These are phyloP conservation scores for Xylaria palmicola DNA, from an alignment of 495 filamentous ascomycete species.

Conservation along the genomic window DNA sequence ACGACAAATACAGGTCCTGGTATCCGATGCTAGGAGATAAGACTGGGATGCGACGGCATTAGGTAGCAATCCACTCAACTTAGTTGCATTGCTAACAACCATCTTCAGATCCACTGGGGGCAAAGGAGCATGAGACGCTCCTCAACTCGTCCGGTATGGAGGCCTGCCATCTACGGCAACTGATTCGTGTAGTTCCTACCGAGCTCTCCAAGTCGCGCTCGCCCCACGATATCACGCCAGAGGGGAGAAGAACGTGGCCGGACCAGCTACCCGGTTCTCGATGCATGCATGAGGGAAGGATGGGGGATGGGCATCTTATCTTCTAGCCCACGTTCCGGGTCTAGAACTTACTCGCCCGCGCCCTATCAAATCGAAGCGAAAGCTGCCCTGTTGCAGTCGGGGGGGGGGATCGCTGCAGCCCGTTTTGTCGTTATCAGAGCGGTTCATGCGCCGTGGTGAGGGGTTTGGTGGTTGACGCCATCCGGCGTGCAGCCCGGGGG, in stretches of 20 bases:
- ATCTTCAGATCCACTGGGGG: too few species aligned
- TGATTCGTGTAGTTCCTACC: background rate
- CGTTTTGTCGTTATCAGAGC: background rate
- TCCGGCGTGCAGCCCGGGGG: conserved; percentile 11
- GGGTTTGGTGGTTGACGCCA: conserved; percentile 17
- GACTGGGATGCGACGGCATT: too few species aligned
- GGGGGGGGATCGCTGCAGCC: too few species aligned
- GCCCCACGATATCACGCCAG: conserved; percentile 1
- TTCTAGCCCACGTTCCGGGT: background rate
- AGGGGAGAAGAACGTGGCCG: background rate
- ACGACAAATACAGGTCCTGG: too few species aligned
- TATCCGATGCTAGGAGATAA: too few species aligned
- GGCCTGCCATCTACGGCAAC: background rate
- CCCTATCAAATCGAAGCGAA: too few species aligned
- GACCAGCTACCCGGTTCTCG: background rate
- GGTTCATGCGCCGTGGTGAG: background rate
- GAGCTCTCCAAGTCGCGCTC: background rate
- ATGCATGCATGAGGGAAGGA: background rate
- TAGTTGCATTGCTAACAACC: too few species aligned
- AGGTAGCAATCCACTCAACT: too few species aligned
- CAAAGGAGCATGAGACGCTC: background rate
- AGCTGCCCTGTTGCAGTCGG: too few species aligned
- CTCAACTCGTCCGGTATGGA: background rate
- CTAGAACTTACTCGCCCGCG: too few species aligned
- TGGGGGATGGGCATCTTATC: too few species aligned